A percentile compares a stretch with the other conserved stretches of the same genome.
Evolutionary conservation across 1,284 basidiomycete species (phyloP).

Genomic region (Cryptococcus sp.): DNA sequence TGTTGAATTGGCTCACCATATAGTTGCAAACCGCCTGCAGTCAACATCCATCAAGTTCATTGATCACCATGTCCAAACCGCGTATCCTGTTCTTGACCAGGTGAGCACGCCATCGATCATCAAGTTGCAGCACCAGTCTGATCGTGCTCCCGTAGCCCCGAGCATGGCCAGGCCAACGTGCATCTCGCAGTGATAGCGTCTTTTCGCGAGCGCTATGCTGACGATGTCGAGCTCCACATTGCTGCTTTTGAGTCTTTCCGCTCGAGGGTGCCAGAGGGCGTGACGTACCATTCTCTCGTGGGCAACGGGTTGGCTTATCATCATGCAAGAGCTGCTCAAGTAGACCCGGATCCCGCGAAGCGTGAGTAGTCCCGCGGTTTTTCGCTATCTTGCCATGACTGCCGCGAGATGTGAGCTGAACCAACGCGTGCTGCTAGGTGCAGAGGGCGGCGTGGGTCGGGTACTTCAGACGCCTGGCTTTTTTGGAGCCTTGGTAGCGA

Average conservation of each 20-base stretch:
- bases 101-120: slow-evolving; percentile 1
- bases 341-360: neutral
- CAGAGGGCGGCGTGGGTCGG: neutral
- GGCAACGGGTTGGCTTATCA: slow-evolving; percentile 16
- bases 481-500: slow-evolving; percentile 2
- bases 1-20: too few relatives aligned
- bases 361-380: neutral
- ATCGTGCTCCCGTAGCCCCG: slow-evolving; percentile 11
- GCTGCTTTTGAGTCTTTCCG: slow-evolving; percentile 12
- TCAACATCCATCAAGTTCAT: too few relatives aligned
- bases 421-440: neutral
- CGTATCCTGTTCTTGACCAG: slow-evolving; percentile 9
- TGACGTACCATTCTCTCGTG: slow-evolving; percentile 17
- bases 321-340: neutral
- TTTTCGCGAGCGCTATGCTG: slow-evolving; percentile 11
- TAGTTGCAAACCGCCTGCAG: too few relatives aligned
- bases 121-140: neutral
- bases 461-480: slow-evolving; percentile 7
- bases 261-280: slow-evolving; percentile 7
- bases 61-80: slow-evolving; percentile 6
- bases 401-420: neutral
- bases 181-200: slow-evolving; percentile 22
- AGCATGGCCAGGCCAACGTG: slow-evolving; percentile 26
- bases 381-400: neutral
- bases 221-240: slow-evolving; percentile 24